phyloP scores from a whole-genome alignment of 225 moss, liverwort and hornwort species.

The Straminergon stramineum region DNA sequence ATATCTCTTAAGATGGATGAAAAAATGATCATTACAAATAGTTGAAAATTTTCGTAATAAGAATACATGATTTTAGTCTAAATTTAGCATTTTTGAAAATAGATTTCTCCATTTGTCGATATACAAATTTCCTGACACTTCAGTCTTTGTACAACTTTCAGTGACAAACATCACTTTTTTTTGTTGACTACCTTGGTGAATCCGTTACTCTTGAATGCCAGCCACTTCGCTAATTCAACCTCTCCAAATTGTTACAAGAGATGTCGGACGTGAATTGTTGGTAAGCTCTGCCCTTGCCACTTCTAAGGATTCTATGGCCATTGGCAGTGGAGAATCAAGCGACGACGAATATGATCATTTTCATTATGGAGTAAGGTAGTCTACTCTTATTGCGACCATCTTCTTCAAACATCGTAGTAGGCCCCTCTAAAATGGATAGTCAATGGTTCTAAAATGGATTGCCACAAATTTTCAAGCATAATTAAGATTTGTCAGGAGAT shows the following conservation, averaged over 20 bases:
- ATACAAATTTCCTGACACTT: not conserved
- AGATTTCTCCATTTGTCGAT: fast-evolving
- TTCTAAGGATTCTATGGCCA: not conserved
- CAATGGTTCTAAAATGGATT: too few relatives aligned
- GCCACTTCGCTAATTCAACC: not conserved
- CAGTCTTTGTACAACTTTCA: too few relatives aligned
- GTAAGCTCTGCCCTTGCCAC: not conserved
- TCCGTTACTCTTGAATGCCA: not conserved
- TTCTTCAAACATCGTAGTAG: too few relatives aligned
- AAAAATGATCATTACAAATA: not conserved
- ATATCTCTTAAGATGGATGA: not conserved
- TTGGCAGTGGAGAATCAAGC: not conserved
- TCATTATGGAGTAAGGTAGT: not conserved
- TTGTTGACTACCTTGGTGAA: not conserved
- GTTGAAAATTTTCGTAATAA: not conserved
- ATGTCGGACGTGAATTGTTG: not conserved
- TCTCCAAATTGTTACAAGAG: not conserved
- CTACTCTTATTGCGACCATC: too few relatives aligned
- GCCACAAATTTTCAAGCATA: too few relatives aligned
- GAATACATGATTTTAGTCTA: not conserved
- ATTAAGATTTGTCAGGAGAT: too few relatives aligned
- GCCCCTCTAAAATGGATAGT: too few relatives aligned
- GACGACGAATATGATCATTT: not conserved
- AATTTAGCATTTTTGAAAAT: not conserved
- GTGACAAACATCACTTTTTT: not conserved